Evolutionary conservation across 75 land plant species (phyloP).

Genomic region (Isoetes taiwanensis): DNA sequence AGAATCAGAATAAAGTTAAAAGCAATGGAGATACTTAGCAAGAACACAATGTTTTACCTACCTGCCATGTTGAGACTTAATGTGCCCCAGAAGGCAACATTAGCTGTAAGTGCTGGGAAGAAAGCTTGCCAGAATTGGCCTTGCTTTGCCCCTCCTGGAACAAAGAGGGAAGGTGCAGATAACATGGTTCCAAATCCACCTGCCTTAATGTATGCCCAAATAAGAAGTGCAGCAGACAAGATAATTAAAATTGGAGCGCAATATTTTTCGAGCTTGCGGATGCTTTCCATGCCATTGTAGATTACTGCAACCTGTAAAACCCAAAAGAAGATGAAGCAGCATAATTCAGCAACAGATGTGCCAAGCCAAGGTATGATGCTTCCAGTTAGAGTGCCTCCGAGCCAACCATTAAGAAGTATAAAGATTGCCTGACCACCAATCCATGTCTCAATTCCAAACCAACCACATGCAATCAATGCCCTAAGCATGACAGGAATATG

Average conservation of each 20-base stretch:
- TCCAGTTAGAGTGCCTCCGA: constrained; percentile 6
- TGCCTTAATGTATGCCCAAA: constrained; percentile 74
- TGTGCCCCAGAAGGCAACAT: constrained; percentile 73
- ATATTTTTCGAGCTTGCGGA: constrained; percentile 66
- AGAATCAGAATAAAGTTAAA: constrained; percentile 2
- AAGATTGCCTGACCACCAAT: constrained; percentile 84
- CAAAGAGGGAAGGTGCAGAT: constrained; percentile 33
- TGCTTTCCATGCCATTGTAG: constrained; percentile 74
- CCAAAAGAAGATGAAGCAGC: constrained; percentile 72
- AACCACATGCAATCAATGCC: constrained; percentile 83
- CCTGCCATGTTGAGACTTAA: constrained; percentile 78
- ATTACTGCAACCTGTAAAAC: constrained; percentile 47
- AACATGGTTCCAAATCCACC: constrained; percentile 71
- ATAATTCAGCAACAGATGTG: constrained; percentile 47
- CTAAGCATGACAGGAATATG: constrained; percentile 74
- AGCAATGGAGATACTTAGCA: not conserved
- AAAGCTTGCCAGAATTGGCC: constrained; percentile 64
- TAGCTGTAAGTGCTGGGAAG: constrained; percentile 87
- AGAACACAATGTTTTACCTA: constrained; percentile 11
- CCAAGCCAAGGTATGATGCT: constrained; percentile 36
- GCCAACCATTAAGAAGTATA: constrained; percentile 34
- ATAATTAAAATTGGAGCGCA: constrained; percentile 71
- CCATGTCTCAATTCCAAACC: constrained; percentile 98
- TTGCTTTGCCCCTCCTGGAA: constrained; percentile 15
- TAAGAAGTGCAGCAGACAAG: constrained; percentile 37